Base-by-base conservation (phyloP, 1,284 basidiomycete genomes). In the Quambalaria eucalypti region DNA sequence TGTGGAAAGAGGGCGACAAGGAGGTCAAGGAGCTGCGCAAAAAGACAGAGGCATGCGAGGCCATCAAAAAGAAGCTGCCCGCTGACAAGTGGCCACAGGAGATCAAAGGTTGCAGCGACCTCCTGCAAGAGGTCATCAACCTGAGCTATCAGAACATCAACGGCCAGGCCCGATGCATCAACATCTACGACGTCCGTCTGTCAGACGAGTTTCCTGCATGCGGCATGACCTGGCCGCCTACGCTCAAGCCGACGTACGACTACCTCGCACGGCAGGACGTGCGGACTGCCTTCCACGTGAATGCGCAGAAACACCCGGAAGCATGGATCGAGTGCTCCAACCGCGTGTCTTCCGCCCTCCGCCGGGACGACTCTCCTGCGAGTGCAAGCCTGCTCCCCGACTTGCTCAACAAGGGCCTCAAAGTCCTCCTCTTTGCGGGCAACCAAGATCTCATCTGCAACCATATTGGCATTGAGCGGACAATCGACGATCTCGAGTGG, bases 221-320 rank as follows among this genome's bases (percentile, higher is more conserved):
- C 76, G 93, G 93, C 1, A 88, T 97, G 89, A 93, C 93, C 76
- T 99, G 93, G 93, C 93, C 93, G 3, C 85, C 86, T n/a, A 89
- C 90, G 63, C 82, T 98, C 25, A 76, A 80, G 8, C 83, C 86
- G 48, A 81, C 96, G 36, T 86, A 85, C 40, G 78, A 79, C 2
- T 96, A 92, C 73, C 82, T 99, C 7, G 69, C 91, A 85, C 84
- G 87, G 12, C 66, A 77, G 9, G 90, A 93, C 61, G 93, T 98
- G 48, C 81, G 90, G 14, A 67, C 65, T 1, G 87, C 91, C 0
- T 78, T 99, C 4, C 92, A 98, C 71, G 93, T 93, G 0, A 64
- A 73, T 29, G 56, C 59, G 28, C 78, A 77, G 1, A 81, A 80
- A 21, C 87, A 91, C 65, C 80, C 87, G 1, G 84, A 86, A 51